Percentiles rank a stretch among this genome's conserved stretches.
Conservation (phyloP, 192 early-diverging fungal genomes). For the Phlyctochytrium bullatum region DNA sequence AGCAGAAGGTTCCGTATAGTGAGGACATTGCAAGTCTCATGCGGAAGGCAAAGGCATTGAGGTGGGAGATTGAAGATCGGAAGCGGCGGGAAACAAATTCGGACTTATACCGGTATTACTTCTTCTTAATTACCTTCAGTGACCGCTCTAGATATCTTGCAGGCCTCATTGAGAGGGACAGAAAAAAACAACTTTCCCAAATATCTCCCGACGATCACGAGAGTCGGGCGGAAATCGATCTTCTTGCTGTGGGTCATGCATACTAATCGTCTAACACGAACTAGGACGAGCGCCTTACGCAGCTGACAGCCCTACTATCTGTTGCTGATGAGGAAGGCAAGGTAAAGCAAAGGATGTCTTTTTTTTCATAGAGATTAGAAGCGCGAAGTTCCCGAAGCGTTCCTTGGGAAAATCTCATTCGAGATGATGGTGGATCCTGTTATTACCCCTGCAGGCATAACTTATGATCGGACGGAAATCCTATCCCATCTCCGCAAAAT, state of each 20-base stretch:
- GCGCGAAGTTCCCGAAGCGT: slow-evolving; percentile 57
- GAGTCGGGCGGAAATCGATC: neutral
- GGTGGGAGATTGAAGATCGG: slow-evolving; percentile 66
- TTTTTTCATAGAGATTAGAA: neutral
- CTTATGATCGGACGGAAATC: slow-evolving; percentile 74
- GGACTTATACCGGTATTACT: slow-evolving; percentile 40
- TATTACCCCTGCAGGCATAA: slow-evolving; percentile 38
- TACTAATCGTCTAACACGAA: slow-evolving; percentile 10
- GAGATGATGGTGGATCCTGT: slow-evolving; percentile 83
- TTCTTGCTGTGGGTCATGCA: neutral
- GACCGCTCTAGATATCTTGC: slow-evolving; percentile 48
- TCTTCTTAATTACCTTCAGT: neutral
- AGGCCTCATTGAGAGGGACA: slow-evolving; percentile 58
- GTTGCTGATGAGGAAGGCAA: slow-evolving; percentile 49
- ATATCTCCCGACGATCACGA: slow-evolving; percentile 17
- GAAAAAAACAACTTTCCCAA: slow-evolving; percentile 35
- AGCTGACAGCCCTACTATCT: slow-evolving; percentile 43
- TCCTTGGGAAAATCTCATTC: slow-evolving; percentile 72
- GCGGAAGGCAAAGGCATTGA: slow-evolving; percentile 61
- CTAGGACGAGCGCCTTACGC: slow-evolving; percentile 7
- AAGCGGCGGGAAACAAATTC: slow-evolving; percentile 52
- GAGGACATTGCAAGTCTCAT: slow-evolving; percentile 51
- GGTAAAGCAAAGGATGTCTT: slow-evolving; percentile 14
- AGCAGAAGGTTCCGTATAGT: slow-evolving; percentile 53
- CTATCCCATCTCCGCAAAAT: slow-evolving; percentile 72